Conservation (phyloP, 371 early-diverging fungal species). For the Mortierella sp. region DNA sequence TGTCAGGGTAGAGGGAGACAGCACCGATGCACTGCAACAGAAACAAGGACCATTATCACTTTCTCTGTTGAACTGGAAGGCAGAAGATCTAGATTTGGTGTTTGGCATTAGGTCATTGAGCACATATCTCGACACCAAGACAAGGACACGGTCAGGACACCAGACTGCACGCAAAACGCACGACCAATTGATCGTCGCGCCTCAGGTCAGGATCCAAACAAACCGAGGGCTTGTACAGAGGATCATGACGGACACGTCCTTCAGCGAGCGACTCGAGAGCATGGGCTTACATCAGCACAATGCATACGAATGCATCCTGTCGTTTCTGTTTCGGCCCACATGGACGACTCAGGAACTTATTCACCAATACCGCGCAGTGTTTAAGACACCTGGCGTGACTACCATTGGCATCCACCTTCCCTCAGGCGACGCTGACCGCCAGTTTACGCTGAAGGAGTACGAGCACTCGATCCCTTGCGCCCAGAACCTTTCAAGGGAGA, state of each 20-base stretch:
- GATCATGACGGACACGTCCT: constrained; percentile 16
- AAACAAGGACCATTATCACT: background rate
- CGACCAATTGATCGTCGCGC: background rate
- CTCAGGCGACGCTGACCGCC: background rate
- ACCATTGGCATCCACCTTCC: constrained; percentile 15
- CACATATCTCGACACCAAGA: constrained; percentile 4
- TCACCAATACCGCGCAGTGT: constrained; percentile 19
- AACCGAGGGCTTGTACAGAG: constrained; percentile 17
- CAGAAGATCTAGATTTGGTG: background rate
- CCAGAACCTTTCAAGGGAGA: background rate
- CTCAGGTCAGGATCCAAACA: background rate
- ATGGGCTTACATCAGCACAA: constrained; percentile 17
- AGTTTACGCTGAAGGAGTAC: background rate
- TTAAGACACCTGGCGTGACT: constrained; percentile 6
- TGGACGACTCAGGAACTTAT: constrained; percentile 6
- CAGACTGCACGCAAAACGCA: background rate
- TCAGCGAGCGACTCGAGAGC: constrained; percentile 14
- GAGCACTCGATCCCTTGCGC: constrained; percentile 15
- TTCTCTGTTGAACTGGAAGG: background rate
- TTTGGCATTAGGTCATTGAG: constrained; percentile 13
- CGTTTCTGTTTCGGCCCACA: constrained; percentile 16
- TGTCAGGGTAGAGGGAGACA: background rate
- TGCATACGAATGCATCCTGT: constrained; percentile 19
- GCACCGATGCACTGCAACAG: background rate
- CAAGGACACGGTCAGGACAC: constrained; percentile 6